A percentile compares a stretch with the other conserved stretches of the same genome.
Conservation (phyloP, 352 stramenopile species). For the Phytophthora podocarpi region DNA sequence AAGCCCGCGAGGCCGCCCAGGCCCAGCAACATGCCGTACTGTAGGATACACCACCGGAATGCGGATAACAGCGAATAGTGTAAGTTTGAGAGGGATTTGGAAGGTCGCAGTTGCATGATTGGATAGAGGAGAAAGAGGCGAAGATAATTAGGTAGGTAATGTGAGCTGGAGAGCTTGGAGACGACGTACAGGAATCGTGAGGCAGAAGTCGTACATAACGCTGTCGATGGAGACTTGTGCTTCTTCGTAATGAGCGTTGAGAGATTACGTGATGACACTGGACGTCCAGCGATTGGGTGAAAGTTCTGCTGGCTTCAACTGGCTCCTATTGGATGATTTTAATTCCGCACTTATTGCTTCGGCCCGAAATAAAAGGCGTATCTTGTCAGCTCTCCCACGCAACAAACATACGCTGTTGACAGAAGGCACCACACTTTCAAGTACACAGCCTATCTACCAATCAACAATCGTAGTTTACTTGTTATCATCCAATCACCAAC, state of each 20-base stretch:
- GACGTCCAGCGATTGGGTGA: conserved; percentile 4
- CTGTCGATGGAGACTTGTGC: background rate
- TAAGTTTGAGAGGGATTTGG: background rate
- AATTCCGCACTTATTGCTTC: background rate
- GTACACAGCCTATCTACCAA: conserved; percentile 8
- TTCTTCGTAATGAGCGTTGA: conserved; percentile 14
- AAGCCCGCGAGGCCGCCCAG: conserved; percentile 77
- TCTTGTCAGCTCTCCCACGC: conserved; percentile 25
- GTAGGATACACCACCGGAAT: conserved; percentile 24
- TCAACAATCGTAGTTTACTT: background rate
- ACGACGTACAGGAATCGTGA: conserved; percentile 81
- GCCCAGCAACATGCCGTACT: conserved; percentile 80
- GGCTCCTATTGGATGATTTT: conserved; percentile 27
- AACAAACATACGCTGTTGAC: background rate
- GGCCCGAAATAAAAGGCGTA: conserved; percentile 12
- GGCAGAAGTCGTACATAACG: conserved; percentile 88
- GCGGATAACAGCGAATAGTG: background rate
- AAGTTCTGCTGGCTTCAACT: conserved; percentile 23
- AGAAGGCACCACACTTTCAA: background rate
- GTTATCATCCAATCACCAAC: conserved; percentile 11
- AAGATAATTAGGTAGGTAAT: background rate
- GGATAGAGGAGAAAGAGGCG: conserved; percentile 5
- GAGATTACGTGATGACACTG: conserved; percentile 4
- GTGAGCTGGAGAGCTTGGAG: background rate
- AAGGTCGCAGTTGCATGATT: background rate